Evolutionary conservation across 306 rosid genomes (phyloP).

Genomic region (Glycine tomentella): DNA sequence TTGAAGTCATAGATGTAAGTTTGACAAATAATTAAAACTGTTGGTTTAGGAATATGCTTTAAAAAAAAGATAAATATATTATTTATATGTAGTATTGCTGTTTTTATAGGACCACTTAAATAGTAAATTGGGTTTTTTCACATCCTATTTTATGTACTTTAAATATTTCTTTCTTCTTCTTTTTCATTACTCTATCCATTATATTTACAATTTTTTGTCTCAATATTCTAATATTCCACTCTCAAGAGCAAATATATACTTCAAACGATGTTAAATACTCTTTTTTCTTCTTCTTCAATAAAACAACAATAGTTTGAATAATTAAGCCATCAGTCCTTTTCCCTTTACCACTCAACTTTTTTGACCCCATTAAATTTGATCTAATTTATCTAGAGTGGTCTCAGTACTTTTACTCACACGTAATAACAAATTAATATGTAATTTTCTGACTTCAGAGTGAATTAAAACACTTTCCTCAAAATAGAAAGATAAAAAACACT

Average conservation of each 20-base stretch:
- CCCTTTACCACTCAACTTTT: neutral
- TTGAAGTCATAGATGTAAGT: neutral
- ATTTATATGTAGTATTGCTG: neutral
- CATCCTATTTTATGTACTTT: neutral
- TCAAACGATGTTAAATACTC: neutral
- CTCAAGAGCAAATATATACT: neutral
- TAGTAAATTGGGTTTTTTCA: neutral
- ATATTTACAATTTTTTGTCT: neutral
- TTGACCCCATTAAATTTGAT: neutral
- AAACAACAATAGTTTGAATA: neutral
- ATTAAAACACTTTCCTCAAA: too few relatives aligned
- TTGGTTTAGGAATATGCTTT: slow-evolving; percentile 20
- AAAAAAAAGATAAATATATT: neutral
- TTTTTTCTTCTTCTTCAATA: neutral
- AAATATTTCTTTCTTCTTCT: neutral
- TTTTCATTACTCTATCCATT: neutral
- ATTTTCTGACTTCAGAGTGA: neutral
- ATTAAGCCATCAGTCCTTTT: neutral
- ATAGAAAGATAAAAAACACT: too few relatives aligned
- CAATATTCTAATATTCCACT: neutral
- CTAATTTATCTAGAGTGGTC: neutral
- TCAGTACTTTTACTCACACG: neutral
- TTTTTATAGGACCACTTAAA: neutral
- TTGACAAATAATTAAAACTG: neutral
- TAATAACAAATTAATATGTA: neutral